phyloP scores from a whole-genome alignment of 2,329 filamentous ascomycete genomes.

The Verticillium alfalfae region DNA sequence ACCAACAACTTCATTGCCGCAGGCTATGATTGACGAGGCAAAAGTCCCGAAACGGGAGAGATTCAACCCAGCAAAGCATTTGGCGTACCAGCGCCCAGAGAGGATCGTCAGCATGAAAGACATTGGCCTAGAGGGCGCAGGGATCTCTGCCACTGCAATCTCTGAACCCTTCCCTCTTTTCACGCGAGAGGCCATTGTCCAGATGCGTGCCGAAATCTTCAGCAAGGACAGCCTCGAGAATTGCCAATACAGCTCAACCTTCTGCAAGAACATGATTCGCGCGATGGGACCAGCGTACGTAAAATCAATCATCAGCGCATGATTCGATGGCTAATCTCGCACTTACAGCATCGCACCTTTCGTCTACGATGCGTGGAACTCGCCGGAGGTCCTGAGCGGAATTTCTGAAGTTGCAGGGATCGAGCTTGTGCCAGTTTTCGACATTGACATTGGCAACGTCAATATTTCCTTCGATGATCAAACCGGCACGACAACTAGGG shows the following conservation, averaged over 20 bases:
- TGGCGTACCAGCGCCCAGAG: conserved; percentile 44
- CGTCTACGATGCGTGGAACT: conserved; percentile 45
- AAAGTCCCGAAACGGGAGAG: conserved; percentile 11
- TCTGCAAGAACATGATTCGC: conserved; percentile 51
- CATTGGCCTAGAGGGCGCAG: conserved; percentile 49
- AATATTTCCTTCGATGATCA: conserved; percentile 48
- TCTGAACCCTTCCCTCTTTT: conserved; percentile 63
- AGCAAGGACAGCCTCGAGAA: conserved; percentile 49
- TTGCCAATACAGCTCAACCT: conserved; percentile 41
- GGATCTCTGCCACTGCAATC: conserved; percentile 58
- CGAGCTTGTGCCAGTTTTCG: conserved; percentile 46
- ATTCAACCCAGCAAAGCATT: conserved; percentile 51
- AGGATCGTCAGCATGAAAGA: conserved; percentile 57
- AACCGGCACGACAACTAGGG: conserved; percentile 15
- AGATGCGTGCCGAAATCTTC: conserved; percentile 59
- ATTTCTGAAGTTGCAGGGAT: conserved; percentile 48
- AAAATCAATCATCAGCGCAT: background rate
- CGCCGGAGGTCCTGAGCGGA: conserved; percentile 33
- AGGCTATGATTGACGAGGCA: conserved; percentile 19
- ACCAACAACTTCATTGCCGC: conserved; percentile 17
- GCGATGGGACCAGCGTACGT: conserved; percentile 39
- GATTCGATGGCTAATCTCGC: too few relatives aligned
- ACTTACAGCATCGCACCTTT: conserved; percentile 51
- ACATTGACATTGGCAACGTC: conserved; percentile 49
- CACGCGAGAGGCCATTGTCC: conserved; percentile 52